These are phyloP conservation scores for Acanthamoeba sp. DNA, from an alignment of 208 protist genomes.

Conservation along the genomic window DNA sequence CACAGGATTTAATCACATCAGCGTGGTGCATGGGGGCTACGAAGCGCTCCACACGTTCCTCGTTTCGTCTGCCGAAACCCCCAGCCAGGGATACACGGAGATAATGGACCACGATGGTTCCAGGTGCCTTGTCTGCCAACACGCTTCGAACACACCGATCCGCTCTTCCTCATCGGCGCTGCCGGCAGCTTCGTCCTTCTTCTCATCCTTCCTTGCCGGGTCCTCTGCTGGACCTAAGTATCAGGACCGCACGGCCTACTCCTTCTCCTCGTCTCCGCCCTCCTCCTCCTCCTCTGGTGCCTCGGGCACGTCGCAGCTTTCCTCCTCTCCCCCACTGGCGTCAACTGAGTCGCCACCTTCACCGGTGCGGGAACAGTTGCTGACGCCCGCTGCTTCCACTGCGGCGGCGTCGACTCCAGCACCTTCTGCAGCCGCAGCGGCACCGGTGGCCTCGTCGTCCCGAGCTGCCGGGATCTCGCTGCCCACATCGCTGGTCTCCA, in stretches of 20 bases:
- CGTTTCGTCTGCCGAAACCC: not conserved
- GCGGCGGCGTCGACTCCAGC: not conserved
- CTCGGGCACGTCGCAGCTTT: no score
- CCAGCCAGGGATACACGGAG: not conserved
- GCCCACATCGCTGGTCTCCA: constrained; percentile 11
- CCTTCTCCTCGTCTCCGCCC: not conserved
- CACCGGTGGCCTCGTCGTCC: not conserved
- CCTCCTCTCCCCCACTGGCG: not conserved
- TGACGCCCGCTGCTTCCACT: not conserved
- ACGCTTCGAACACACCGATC: not conserved
- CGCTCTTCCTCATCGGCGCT: not conserved
- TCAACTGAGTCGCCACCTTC: no score
- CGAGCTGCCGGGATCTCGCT: not conserved
- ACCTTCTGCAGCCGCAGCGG: not conserved
- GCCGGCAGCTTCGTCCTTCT: not conserved
- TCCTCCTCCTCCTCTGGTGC: not conserved
- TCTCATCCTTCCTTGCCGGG: not conserved
- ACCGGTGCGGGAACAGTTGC: no score
- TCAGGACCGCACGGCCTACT: constrained; percentile 2
- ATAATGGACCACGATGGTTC: not conserved
- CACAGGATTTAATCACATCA: constrained; percentile 13
- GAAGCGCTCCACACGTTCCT: constrained; percentile 1
- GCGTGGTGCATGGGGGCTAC: constrained; percentile 11
- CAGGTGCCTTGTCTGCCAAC: not conserved
- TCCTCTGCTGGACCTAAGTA: not conserved